Base-by-base conservation (phyloP, 257 asterid genomes). In the Capsicum pubescens region DNA sequence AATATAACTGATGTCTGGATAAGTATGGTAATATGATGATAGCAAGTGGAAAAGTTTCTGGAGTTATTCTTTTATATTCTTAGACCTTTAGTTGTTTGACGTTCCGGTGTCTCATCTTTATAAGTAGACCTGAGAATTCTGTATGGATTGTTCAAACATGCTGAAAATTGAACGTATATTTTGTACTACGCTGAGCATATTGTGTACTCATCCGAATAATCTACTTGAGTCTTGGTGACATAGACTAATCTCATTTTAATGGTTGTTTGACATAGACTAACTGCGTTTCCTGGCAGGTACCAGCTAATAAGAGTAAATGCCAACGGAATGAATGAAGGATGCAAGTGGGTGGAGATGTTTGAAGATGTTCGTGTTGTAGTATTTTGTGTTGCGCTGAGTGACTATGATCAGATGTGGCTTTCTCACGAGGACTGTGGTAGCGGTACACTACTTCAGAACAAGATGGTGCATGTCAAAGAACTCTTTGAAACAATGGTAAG, bases 231-330 rank as follows among this genome's bases (percentile, higher is more conserved):
- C n/a, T 66, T 26, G 72, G n/a, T 21, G 42, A 59, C 52, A 21
- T 9, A 17, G 66, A 59, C 66, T 59, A n/a, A 60, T 60, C 36
- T 60, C 67, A 60, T 57, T 6, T 15, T 57, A 57, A 57, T 55
- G 17, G 59, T 55, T 55, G 9, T 6, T 19, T 58, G 21, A 44
- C 46, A 21, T 9, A 42, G 55, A 42, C 35, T 69, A 48, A 69
- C 42, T 7, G 54, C 56, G 17, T 72, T 3, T 48, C 48, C 42
- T 59, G 54, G 17, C 87, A 85, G 91, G 83, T 89, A 80, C 80
- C 87, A 87, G 68, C 86, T 87, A 21, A 89, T 89, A 16, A 74
- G 89, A 79, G 74, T 84, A n/a, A 74, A 66, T 59, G 82, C 86
- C 7, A 80, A 71, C 4, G 82, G 84, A 12, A n/a, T 74, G 77